phyloP scores from a whole-genome alignment of 331 rosid genomes.

The Telfairia occidentalis region DNA sequence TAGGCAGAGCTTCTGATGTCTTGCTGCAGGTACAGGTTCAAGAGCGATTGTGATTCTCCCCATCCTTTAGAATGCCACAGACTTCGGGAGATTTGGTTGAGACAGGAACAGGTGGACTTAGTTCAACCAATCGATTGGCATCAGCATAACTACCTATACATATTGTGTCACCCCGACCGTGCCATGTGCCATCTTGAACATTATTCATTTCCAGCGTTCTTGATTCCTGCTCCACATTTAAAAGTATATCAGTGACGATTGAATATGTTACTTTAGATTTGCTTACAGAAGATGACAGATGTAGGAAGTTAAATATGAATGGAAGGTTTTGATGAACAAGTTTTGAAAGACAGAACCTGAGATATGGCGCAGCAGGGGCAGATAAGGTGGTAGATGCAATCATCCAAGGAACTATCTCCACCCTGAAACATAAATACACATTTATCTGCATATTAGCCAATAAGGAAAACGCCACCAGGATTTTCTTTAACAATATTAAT shows the following conservation, averaged over 20 bases:
- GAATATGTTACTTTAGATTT: slow-evolving; percentile 8
- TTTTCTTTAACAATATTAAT: neutral
- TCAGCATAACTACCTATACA: slow-evolving; percentile 55
- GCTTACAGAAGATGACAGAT: neutral
- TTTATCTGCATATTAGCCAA: neutral
- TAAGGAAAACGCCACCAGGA: neutral
- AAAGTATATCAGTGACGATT: neutral
- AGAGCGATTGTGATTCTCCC: slow-evolving; percentile 14
- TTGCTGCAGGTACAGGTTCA: slow-evolving; percentile 12
- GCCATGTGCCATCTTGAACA: slow-evolving; percentile 95
- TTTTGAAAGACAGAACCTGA: slow-evolving; percentile 40
- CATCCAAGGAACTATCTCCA: slow-evolving; percentile 65
- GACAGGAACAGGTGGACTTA: slow-evolving; percentile 44
- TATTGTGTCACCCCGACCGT: slow-evolving; percentile 76
- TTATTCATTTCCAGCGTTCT: slow-evolving; percentile 94
- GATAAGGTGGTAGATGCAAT: slow-evolving; percentile 67
- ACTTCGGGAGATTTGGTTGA: slow-evolving; percentile 30
- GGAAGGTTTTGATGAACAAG: neutral
- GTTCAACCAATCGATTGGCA: slow-evolving; percentile 37
- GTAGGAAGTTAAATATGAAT: neutral
- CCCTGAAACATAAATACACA: slow-evolving; percentile 38
- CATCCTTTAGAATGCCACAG: slow-evolving; percentile 13
- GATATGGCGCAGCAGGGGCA: slow-evolving; percentile 90
- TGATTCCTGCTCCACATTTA: slow-evolving; percentile 50
- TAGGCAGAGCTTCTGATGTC: neutral